Percentiles rank a stretch among this genome's conserved stretches.
These are phyloP conservation scores for Brettanomyces sp. DNA, from an alignment of 805 yeast genomes.

Conservation along the genomic window DNA sequence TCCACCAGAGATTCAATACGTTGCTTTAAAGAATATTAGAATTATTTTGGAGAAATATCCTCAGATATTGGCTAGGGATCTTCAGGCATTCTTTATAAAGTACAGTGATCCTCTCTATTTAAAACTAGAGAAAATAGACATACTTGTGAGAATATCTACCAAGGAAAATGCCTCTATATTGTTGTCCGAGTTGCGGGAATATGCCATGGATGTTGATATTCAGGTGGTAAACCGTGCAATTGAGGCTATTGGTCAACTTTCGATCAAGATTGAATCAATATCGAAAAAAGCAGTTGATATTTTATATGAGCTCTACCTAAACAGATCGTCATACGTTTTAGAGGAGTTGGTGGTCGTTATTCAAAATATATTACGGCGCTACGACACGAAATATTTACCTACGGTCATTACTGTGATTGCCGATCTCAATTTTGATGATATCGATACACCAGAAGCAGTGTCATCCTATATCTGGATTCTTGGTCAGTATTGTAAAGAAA, in stretches of 20 bases:
- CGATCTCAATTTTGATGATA: conserved; percentile 34
- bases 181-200: conserved; percentile 66
- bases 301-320: conserved; percentile 47
- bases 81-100: conserved; percentile 84
- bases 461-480: conserved; percentile 60
- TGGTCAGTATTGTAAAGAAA: conserved; percentile 61
- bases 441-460: conserved; percentile 41
- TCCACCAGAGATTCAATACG: conserved; percentile 92
- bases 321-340: conserved; percentile 51
- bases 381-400: conserved; percentile 43
- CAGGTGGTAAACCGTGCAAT: conserved; percentile 63
- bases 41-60: conserved; percentile 88
- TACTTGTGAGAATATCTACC: conserved; percentile 59
- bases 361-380: conserved; percentile 59
- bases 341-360: conserved; percentile 55
- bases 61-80: conserved; percentile 60
- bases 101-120: conserved; percentile 76
- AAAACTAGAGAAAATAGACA: conserved; percentile 69
- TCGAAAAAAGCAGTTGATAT: conserved; percentile 52
- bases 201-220: conserved; percentile 78
- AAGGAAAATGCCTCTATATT: conserved; percentile 49
- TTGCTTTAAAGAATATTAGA: conserved; percentile 83
- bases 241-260: conserved; percentile 61
- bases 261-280: conserved; percentile 48
- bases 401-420: conserved; percentile 46